phyloP scores from a whole-genome alignment of 495 filamentous ascomycete genomes.

The Lineolata rhizophorae region DNA sequence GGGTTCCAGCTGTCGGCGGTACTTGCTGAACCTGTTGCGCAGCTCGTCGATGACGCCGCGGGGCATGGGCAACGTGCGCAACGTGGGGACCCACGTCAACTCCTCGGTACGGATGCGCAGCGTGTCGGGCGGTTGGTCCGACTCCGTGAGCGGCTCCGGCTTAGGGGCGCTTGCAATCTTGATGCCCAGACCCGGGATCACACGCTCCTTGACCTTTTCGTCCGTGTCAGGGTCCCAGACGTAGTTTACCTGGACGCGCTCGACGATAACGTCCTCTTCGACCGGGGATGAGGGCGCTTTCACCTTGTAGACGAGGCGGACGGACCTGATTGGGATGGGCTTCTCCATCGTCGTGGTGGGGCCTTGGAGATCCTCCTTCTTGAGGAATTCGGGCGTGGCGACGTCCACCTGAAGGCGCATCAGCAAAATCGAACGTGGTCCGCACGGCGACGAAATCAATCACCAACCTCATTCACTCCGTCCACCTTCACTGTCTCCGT shows the following conservation, averaged over 20 bases:
- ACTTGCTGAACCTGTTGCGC: constrained; percentile 62
- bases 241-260: neutral
- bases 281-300: too few relatives aligned
- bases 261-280: neutral
- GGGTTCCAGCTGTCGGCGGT: too few relatives aligned
- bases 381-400: too few relatives aligned
- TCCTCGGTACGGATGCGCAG: constrained; percentile 52
- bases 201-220: neutral
- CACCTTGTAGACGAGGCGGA: neutral
- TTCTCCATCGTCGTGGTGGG: too few relatives aligned
- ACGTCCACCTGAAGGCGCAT: too few relatives aligned
- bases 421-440: too few relatives aligned
- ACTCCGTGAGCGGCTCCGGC: constrained; percentile 18
- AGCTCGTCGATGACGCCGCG: constrained; percentile 63
- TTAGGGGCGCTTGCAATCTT: constrained; percentile 51
- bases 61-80: constrained; percentile 63
- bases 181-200: neutral
- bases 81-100: constrained; percentile 49
- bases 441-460: too few relatives aligned
- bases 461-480: constrained; percentile 44
- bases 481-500: constrained; percentile 37
- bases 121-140: constrained; percentile 45
- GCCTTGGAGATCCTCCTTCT: too few relatives aligned
- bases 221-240: neutral
- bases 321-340: neutral